Conservation (phyloP, 768 basidiomycete species). For the Trametes coccinea region DNA sequence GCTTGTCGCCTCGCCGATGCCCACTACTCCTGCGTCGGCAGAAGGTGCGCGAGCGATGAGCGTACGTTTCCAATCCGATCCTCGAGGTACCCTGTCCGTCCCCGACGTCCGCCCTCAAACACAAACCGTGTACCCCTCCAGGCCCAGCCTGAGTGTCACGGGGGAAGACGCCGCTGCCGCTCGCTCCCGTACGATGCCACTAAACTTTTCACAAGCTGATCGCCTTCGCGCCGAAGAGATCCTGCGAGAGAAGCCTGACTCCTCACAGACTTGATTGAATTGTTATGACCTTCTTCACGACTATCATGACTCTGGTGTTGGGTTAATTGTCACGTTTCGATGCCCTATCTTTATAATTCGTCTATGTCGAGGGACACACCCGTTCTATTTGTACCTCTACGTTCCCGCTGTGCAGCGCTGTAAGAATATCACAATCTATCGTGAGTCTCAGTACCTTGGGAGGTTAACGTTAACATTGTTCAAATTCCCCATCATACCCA, state of each 20-base stretch:
- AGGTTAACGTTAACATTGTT: no score
- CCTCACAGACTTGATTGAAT: no score
- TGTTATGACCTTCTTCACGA: neutral
- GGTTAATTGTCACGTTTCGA: neutral
- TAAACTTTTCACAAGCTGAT: slow-evolving; percentile 8
- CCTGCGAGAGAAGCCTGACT: neutral
- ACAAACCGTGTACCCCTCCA: neutral
- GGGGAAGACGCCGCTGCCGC: slow-evolving; percentile 10
- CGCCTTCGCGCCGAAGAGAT: slow-evolving; percentile 13
- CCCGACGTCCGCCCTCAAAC: slow-evolving; percentile 7
- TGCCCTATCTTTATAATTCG: neutral
- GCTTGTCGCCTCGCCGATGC: slow-evolving; percentile 14
- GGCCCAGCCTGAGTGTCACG: neutral
- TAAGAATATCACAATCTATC: no score
- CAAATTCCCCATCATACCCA: no score
- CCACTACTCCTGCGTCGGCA: neutral
- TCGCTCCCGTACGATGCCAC: slow-evolving; percentile 19
- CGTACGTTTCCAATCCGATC: slow-evolving; percentile 15
- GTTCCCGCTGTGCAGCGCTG: no score
- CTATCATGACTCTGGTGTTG: neutral
- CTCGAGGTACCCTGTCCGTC: neutral
- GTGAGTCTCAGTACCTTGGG: no score
- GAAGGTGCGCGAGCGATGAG: slow-evolving; percentile 1
- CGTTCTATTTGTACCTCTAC: no score
- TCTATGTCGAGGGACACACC: neutral